Percentiles rank a stretch among this genome's conserved stretches.
These are phyloP conservation scores for Vanrija humicola DNA, from an alignment of 1,284 basidiomycete species.

Conservation along the genomic window DNA sequence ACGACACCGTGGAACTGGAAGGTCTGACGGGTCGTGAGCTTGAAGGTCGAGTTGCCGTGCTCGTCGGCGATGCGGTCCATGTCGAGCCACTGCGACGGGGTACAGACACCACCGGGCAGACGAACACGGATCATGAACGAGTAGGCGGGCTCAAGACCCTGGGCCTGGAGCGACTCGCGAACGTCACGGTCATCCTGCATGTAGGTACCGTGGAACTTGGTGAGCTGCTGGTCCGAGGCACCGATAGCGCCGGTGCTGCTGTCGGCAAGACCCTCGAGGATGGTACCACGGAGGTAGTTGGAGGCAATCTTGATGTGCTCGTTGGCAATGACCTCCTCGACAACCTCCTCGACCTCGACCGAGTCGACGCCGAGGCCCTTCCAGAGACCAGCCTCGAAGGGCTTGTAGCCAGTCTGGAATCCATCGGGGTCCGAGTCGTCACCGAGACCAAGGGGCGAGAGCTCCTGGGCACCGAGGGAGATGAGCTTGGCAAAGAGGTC, in stretches of 20 bases:
- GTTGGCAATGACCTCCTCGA: conserved; percentile 96
- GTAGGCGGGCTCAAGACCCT: conserved; percentile 93
- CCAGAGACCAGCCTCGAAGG: conserved; percentile 91
- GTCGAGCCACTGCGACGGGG: conserved; percentile 85
- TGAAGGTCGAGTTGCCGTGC: conserved; percentile 90
- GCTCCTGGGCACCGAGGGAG: conserved; percentile 68
- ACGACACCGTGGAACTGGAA: conserved; percentile 99
- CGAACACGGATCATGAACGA: conserved; percentile 98
- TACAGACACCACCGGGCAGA: conserved; percentile 92
- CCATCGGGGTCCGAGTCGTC: conserved; percentile 99
- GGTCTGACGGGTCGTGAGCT: conserved; percentile 97
- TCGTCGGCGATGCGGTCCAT: conserved; percentile 96
- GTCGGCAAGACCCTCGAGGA: conserved; percentile 85
- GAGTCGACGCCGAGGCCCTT: conserved; percentile 89
- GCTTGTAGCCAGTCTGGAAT: conserved; percentile 90
- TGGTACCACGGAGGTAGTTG: conserved; percentile 90
- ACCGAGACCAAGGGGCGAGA: conserved; percentile 75
- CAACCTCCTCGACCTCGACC: conserved; percentile 83
- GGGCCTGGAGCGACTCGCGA: conserved; percentile 87
- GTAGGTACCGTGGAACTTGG: conserved; percentile 98
- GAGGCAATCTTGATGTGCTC: conserved; percentile 99
- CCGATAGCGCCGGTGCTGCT: conserved; percentile 82
- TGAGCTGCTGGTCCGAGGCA: conserved; percentile 85
- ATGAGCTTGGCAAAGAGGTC: conserved; percentile 78
- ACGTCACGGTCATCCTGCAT: conserved; percentile 98